Evolutionary conservation across 1,139 yeast species (phyloP), one percentile per base, ranked within the genome.

Genomic region (Suhomyces wounanorum): DNA sequence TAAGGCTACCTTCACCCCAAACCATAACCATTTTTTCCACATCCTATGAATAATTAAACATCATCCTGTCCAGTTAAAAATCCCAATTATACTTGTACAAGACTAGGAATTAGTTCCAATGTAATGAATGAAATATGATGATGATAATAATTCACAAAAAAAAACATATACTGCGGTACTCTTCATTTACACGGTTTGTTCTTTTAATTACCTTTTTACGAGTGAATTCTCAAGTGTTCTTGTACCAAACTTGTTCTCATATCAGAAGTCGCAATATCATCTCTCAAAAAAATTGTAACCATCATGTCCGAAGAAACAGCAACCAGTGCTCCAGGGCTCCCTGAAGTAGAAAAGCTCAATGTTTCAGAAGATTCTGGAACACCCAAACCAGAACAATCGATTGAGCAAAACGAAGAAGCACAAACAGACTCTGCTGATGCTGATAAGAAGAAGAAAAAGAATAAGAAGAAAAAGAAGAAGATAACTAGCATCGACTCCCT

Each of bases 401-500:
- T 44, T 33, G 45, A 49, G 31, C 43, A 43, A 31, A 40, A 43
- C 10, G 61, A 69, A 59, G 60, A 68, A 63, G 64, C 69, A 63
- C 71, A 78, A 70, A 69, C 48, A 25, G 76, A 72, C 65, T 78
- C 73, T 23, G 59, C 51, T 33, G 47, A 42, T 25, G 45, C 40
- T 2, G 52, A 46, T 3, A 45, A 51, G 42, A 50, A 45, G 52
- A 50, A 46, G 54, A 47, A 41, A 45, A 60, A 63, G 60, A 70
- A 66, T 56, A 76, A 73, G 63, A 79, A 77, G 66, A 79, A 78
- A 65, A 79, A 77, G 61, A 77, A 73, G 61, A 77, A 75, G 62
- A 26, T 51, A 48, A 82, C 83, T 31, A 84, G 88, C 16, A 85
- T 94, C 55, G 82, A 84, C 35, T 73, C 78, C 47, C 74, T 84